Conservation (phyloP, 2,329 filamentous ascomycete genomes). For the Phoma herbarum region DNA sequence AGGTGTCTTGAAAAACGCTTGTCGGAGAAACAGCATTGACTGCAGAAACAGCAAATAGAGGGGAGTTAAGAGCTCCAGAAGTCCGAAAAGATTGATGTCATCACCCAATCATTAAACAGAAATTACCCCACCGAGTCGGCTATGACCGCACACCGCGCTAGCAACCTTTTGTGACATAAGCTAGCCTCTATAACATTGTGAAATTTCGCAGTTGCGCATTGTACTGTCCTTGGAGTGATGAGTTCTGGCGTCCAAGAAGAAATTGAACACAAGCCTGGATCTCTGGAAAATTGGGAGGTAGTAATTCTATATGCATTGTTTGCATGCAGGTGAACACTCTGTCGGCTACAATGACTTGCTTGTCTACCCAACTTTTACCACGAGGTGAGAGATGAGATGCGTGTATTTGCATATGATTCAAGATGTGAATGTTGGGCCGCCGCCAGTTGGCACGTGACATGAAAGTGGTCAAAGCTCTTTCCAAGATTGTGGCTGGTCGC, state of each 20-base stretch:
- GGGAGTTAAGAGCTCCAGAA: conserved; percentile 27
- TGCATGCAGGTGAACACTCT: too few relatives aligned
- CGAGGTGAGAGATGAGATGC: not conserved
- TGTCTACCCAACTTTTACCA: too few relatives aligned
- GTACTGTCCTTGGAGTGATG: not conserved
- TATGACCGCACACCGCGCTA: conserved; percentile 22
- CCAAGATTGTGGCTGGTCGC: conserved; percentile 19
- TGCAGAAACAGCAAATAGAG: conserved; percentile 19
- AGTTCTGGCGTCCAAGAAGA: not conserved
- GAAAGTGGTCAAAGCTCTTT: conserved; percentile 17
- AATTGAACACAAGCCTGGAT: not conserved
- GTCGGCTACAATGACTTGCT: not conserved
- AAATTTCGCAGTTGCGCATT: not conserved
- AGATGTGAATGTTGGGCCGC: not conserved
- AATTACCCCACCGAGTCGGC: conserved; percentile 31
- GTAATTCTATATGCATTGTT: not conserved
- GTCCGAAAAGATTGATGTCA: conserved; percentile 48
- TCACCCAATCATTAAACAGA: conserved; percentile 21
- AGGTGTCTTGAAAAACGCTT: conserved; percentile 16
- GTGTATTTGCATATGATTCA: too few relatives aligned
- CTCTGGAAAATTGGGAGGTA: not conserved
- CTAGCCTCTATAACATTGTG: not conserved
- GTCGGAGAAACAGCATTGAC: conserved; percentile 40
- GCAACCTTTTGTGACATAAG: conserved; percentile 6
- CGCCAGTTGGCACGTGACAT: conserved; percentile 14